phyloP scores from a whole-genome alignment of 257 asterid genomes.

The Ehretia macrophylla region DNA sequence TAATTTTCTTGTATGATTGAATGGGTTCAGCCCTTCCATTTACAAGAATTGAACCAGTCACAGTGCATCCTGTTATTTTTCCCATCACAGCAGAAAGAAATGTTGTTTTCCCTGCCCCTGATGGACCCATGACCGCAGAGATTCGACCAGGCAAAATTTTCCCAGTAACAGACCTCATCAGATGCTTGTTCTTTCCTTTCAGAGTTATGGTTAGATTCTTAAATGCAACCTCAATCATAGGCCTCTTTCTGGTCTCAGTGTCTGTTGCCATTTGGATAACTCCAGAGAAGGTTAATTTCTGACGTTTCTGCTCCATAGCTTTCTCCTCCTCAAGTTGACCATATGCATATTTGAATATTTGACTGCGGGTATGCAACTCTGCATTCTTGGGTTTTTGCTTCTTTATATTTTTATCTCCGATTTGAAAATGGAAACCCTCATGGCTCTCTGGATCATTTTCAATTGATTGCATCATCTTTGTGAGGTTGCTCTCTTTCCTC shows the following conservation, averaged over 20 bases:
- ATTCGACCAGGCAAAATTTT: slow-evolving; percentile 73
- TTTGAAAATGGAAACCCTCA: slow-evolving; percentile 55
- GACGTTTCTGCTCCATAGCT: slow-evolving; percentile 76
- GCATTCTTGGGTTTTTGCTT: slow-evolving; percentile 56
- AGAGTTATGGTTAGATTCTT: slow-evolving; percentile 83
- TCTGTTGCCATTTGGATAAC: slow-evolving; percentile 85
- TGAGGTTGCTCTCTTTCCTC: slow-evolving; percentile 47
- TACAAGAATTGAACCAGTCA: slow-evolving; percentile 74
- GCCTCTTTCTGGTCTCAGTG: slow-evolving; percentile 60
- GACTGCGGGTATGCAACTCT: slow-evolving; percentile 78
- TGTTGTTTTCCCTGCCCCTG: slow-evolving; percentile 97
- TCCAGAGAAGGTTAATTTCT: slow-evolving; percentile 85
- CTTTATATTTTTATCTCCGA: slow-evolving; percentile 69
- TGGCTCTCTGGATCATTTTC: slow-evolving; percentile 53
- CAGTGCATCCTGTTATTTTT: slow-evolving; percentile 59
- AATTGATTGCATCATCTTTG: slow-evolving; percentile 60
- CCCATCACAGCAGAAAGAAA: slow-evolving; percentile 91
- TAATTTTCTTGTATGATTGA: slow-evolving; percentile 71
- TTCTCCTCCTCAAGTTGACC: slow-evolving; percentile 95
- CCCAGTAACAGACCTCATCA: slow-evolving; percentile 87
- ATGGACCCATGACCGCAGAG: slow-evolving; percentile 97
- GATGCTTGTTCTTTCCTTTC: slow-evolving; percentile 64
- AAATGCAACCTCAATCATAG: slow-evolving; percentile 75
- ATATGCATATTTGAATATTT: slow-evolving; percentile 88
- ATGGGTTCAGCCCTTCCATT: slow-evolving; percentile 77